Conservation (phyloP, 2,329 filamentous ascomycete genomes). For the Aspergillus novoparasiticus region DNA sequence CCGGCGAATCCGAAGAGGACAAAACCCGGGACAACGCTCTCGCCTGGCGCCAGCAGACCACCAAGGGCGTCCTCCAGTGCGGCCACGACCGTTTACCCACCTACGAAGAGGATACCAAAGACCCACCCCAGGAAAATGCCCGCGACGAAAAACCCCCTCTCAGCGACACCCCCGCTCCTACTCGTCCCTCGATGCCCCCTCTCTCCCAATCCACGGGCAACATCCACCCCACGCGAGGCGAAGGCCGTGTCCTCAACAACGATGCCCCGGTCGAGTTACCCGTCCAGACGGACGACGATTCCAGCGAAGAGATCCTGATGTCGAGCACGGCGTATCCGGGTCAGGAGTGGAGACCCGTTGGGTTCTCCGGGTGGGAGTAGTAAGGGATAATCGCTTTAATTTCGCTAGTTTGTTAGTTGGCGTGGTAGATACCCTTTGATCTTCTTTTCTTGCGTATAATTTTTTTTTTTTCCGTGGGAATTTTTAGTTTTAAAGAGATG, state of each 20-base stretch:
- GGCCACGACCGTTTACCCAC: constrained; percentile 11
- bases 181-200: background rate
- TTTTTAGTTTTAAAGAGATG: background rate
- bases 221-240: constrained; percentile 27
- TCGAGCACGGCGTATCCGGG: constrained; percentile 53
- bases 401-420: constrained; percentile 4
- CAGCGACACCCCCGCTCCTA: background rate
- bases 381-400: background rate
- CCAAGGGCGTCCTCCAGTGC: constrained; percentile 8
- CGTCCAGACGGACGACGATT: constrained; percentile 35
- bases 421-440: constrained; percentile 9
- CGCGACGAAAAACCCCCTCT: background rate
- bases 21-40: background rate
- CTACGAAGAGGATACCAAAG: constrained; percentile 20
- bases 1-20: constrained; percentile 24
- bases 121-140: background rate
- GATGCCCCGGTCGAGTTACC: constrained; percentile 38
- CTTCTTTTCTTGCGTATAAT: constrained; percentile 3
- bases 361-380: constrained; percentile 22
- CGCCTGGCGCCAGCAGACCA: constrained; percentile 15
- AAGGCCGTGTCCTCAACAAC: constrained; percentile 25
- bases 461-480: constrained; percentile 7
- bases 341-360: constrained; percentile 48
- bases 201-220: constrained; percentile 4
- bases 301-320: constrained; percentile 51